Base-by-base conservation (phyloP, 1,284 basidiomycete genomes). In the Rhizoctonia solani region DNA sequence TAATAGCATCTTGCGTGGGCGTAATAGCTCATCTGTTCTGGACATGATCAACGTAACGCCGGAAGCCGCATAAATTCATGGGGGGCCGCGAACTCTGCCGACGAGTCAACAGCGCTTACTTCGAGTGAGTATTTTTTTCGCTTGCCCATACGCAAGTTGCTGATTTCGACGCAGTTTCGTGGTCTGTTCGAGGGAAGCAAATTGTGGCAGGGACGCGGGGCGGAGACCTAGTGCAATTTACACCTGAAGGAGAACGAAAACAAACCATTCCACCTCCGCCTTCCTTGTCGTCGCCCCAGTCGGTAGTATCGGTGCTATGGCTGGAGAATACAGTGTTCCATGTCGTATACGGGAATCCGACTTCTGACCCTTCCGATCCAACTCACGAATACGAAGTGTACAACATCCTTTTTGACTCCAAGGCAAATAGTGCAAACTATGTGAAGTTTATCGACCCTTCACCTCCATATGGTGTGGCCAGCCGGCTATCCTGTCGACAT, bases 121-220 rank as follows among this genome's bases (percentile, higher is more conserved):
- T 69, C 32, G 58, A 30, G 67, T 56, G 21, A 68, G 27, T 56
- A 54, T 50, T 34, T 66, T 41, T 58, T 69, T 30, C 68, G 21
- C 14, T 14, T 23, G 27, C 58, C 54, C 8, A 32, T 46, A 54
- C 56, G n/a, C 34, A 68, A 69, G 73, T 19, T 74, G 52, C 52
- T 44, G 2, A 61, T 34, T 9, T 0, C 49, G 50, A 19, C 67
- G 23, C 70, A 88, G 88, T 88, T 4, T 85, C 86, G 21, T 94
- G 92, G 92, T 93, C 92, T 1, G 87, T 90, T 1, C 92, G 91
- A 74, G 92, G 92, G 50, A 94, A 93, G 75, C 91, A 93, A 70
- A 77, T 94, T 34, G 91, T 89, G 0, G 82, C 93, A 44, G 92
- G 89, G 30, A 77, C 92, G 14, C 82, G 82, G 68, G 82, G 80